Conservation (phyloP, 192 early-diverging fungal species). For the Rhizoclosmatium sp. region DNA sequence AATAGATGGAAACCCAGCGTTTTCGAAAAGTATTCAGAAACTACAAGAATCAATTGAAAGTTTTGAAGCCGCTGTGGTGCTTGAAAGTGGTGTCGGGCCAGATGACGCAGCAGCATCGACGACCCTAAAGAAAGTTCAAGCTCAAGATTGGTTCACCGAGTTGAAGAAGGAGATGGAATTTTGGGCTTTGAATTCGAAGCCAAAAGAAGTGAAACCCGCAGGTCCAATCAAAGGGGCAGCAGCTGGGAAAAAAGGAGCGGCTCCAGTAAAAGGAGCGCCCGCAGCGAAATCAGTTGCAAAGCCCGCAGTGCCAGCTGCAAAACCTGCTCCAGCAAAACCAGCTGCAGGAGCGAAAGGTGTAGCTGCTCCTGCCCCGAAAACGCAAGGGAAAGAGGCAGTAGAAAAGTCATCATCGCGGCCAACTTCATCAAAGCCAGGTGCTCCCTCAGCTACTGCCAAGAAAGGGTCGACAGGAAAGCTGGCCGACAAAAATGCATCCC, state of each 20-base stretch:
- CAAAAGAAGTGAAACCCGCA: conserved; percentile 17
- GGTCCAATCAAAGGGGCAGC: not conserved
- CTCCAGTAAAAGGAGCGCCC: conserved; percentile 17
- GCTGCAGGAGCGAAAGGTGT: not conserved
- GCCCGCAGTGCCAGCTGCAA: conserved; percentile 11
- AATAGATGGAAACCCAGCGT: conserved; percentile 30
- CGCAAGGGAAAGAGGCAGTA: conserved; percentile 9
- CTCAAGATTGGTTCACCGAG: conserved; percentile 18
- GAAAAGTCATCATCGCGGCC: conserved; percentile 28
- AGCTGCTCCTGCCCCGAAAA: conserved; percentile 11
- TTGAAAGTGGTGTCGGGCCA: conserved; percentile 22
- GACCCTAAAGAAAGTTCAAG: not conserved
- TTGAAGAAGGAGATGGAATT: conserved; percentile 8
- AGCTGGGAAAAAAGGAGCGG: not conserved
- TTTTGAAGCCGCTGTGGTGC: conserved; percentile 42
- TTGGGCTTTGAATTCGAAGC: not conserved
- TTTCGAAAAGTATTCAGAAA: not conserved
- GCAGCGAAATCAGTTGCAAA: conserved; percentile 16
- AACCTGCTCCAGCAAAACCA: conserved; percentile 30
- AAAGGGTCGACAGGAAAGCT: not conserved
- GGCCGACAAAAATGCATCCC: conserved; percentile 29
- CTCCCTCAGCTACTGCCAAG: conserved; percentile 17
- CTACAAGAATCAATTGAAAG: conserved; percentile 41
- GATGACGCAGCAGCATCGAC: not conserved
- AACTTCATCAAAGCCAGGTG: not conserved